A percentile compares a stretch with the other conserved stretches of the same genome.
phyloP scores from a whole-genome alignment of 129 eudicot genomes.

The Dittrichia graveolens region DNA sequence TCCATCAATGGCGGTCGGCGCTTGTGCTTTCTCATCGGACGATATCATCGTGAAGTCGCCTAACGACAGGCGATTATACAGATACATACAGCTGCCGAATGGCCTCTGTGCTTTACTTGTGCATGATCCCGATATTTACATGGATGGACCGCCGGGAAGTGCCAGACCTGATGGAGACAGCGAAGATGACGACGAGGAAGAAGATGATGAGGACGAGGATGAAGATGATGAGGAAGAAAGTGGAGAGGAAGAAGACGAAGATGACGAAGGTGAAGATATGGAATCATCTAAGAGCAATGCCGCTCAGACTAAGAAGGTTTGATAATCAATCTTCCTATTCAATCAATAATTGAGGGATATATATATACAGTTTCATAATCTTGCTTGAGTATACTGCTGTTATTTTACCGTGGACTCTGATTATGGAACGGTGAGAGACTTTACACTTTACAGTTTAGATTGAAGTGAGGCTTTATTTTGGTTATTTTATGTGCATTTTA shows the following conservation, averaged over 20 bases:
- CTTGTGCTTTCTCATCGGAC: constrained; percentile 59
- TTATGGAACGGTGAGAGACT: constrained; percentile 7
- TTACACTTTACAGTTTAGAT: neutral
- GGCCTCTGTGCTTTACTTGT: constrained; percentile 89
- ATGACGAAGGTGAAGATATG: constrained; percentile 34
- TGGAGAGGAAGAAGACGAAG: constrained; percentile 39
- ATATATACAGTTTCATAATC: neutral
- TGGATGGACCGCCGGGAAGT: constrained; percentile 29
- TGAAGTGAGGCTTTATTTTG: neutral
- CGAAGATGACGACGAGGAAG: constrained; percentile 32
- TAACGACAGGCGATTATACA: constrained; percentile 67
- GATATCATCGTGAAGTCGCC: constrained; percentile 78
- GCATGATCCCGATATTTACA: constrained; percentile 86
- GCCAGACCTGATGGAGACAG: constrained; percentile 11
- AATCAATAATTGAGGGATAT: neutral
- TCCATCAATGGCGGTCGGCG: constrained; percentile 64
- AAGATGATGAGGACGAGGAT: constrained; percentile 40
- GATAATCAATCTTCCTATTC: neutral
- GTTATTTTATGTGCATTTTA: neutral
- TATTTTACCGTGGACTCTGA: neutral
- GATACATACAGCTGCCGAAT: constrained; percentile 70
- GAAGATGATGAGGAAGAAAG: constrained; percentile 29
- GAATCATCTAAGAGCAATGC: constrained; percentile 46
- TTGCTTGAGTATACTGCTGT: neutral
- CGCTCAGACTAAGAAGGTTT: constrained; percentile 49